Conservation (phyloP, 805 yeast genomes). For the Candida insectorum region DNA sequence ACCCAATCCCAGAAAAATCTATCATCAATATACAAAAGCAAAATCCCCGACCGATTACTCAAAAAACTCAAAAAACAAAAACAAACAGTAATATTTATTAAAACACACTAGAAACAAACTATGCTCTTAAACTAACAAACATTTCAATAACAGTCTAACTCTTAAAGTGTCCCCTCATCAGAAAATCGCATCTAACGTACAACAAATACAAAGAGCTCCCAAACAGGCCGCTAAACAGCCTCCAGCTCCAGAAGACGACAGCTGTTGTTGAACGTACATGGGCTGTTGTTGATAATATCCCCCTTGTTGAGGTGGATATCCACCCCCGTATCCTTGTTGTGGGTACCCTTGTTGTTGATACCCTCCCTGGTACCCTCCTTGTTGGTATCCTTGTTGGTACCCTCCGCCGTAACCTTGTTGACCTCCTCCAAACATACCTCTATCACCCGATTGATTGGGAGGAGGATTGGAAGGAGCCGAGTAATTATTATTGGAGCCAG, state of each 20-base stretch:
- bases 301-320: conserved; percentile 21
- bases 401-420: conserved; percentile 16
- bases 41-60: too few species aligned
- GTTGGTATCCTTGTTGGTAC: conserved; percentile 17
- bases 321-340: conserved; percentile 15
- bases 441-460: conserved; percentile 17
- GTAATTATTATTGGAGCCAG: conserved; percentile 14
- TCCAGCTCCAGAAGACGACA: conserved; percentile 16
- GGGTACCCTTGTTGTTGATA: conserved; percentile 17
- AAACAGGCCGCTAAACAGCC: conserved; percentile 40
- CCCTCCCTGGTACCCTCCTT: conserved; percentile 14
- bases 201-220: conserved; percentile 41
- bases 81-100: too few species aligned
- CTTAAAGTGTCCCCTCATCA: too few species aligned
- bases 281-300: conserved; percentile 41
- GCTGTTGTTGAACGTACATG: conserved; percentile 43
- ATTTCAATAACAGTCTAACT: too few species aligned
- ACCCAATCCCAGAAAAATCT: too few species aligned
- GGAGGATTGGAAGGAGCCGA: conserved; percentile 21
- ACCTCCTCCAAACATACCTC: conserved; percentile 19
- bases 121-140: too few species aligned
- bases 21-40: too few species aligned
- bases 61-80: too few species aligned
- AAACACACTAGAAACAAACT: too few species aligned
- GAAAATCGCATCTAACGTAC: conserved; percentile 29